Evolutionary conservation across 106 monocot genomes (phyloP).

Genomic region (Gastrodia elata): DNA sequence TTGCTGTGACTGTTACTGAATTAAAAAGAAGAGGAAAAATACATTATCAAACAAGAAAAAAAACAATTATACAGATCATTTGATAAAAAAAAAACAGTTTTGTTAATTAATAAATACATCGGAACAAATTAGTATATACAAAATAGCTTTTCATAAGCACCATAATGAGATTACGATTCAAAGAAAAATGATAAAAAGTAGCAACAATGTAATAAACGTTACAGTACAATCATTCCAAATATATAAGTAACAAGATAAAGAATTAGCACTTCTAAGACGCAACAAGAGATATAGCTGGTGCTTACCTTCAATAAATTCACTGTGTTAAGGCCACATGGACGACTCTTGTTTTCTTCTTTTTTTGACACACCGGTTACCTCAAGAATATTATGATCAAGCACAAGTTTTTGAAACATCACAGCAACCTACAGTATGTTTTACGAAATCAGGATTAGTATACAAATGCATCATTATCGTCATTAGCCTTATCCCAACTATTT

Average conservation of each 20-base stretch:
- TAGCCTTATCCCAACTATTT: not conserved
- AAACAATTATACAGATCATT: not conserved
- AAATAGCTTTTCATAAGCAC: not conserved
- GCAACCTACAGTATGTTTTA: conserved; percentile 50
- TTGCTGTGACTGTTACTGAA: not conserved
- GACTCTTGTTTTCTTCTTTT: conserved; percentile 76
- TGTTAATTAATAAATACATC: not conserved
- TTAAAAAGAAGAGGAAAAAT: not conserved
- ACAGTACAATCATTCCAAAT: not conserved
- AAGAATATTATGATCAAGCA: conserved; percentile 44
- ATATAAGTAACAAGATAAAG: not conserved
- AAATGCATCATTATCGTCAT: not conserved
- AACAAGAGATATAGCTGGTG: not conserved
- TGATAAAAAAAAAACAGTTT: not conserved
- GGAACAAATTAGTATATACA: not conserved
- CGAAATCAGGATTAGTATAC: conserved; percentile 8
- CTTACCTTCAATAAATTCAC: conserved; percentile 84
- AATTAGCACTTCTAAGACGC: not conserved
- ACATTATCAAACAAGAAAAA: not conserved
- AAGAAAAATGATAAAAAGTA: not conserved
- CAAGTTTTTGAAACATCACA: conserved; percentile 83
- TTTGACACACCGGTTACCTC: conserved; percentile 59
- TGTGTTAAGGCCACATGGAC: conserved; percentile 92
- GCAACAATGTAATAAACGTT: not conserved
- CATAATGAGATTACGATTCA: not conserved